A percentile compares a stretch with the other conserved stretches of the same genome.
These are phyloP conservation scores for Yarrowia porcina DNA, from an alignment of 805 yeast species.

Conservation along the genomic window DNA sequence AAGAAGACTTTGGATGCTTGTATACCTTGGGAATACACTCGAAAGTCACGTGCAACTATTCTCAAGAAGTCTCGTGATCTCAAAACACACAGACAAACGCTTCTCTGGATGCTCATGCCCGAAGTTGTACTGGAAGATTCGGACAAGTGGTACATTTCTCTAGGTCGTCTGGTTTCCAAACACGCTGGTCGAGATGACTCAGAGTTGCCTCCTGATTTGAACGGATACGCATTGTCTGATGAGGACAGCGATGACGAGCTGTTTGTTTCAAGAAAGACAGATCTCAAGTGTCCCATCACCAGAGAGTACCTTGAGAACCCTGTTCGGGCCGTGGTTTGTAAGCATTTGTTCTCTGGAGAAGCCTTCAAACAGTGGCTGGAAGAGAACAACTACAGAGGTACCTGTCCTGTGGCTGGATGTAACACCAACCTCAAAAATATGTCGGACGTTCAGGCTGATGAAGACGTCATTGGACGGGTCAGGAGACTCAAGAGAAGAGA, in stretches of 20 bases:
- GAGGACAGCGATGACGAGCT: neutral
- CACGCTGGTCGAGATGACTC: neutral
- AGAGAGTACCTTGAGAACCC: neutral
- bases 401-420: constrained; percentile 17
- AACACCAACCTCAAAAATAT: neutral
- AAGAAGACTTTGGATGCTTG: neutral
- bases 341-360: neutral
- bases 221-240: neutral
- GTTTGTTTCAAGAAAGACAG: constrained; percentile 6
- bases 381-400: neutral
- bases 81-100: neutral
- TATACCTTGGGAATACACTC: neutral
- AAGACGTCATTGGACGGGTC: neutral
- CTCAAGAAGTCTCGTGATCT: neutral
- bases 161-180: neutral
- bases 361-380: neutral
- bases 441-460: neutral
- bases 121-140: neutral
- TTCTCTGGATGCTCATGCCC: neutral
- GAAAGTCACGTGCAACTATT: neutral
- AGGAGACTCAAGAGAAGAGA: neutral
- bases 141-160: constrained; percentile 4
- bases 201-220: neutral
- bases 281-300: constrained; percentile 16
- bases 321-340: neutral